A percentile compares a stretch with the other conserved stretches of the same genome.
Conservation (phyloP, 1,139 yeast species). For the Taiozyma sp. region DNA sequence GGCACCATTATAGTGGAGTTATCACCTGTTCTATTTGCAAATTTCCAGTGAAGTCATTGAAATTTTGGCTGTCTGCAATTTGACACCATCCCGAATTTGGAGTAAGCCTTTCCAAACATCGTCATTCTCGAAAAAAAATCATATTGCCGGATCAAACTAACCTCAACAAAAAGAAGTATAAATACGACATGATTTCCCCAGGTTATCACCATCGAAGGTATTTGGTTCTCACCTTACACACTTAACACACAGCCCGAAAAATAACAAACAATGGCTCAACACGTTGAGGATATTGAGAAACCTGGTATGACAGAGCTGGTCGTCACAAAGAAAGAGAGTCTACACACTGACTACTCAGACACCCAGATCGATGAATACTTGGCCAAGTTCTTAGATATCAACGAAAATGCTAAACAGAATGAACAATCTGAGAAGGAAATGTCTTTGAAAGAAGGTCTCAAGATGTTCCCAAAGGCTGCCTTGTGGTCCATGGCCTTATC, state of each 20-base stretch:
- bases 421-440: slow-evolving; percentile 15
- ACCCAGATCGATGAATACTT: slow-evolving; percentile 33
- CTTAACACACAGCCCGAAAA: neutral
- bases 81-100: neutral
- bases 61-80: neutral
- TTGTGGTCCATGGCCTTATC: slow-evolving; percentile 38
- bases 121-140: neutral
- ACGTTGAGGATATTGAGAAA: slow-evolving; percentile 10
- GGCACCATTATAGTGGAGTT: neutral
- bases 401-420: slow-evolving; percentile 26
- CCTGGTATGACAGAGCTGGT: slow-evolving; percentile 5
- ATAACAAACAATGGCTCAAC: slow-evolving; percentile 3
- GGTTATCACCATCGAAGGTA: neutral
- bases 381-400: slow-evolving; percentile 38
- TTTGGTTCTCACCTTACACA: neutral
- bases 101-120: neutral
- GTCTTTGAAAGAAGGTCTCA: slow-evolving; percentile 18
- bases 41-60: neutral
- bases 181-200: neutral
- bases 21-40: neutral
- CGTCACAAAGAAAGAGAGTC: slow-evolving; percentile 5
- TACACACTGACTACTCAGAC: slow-evolving; percentile 6
- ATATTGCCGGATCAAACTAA: neutral
- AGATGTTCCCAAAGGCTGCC: slow-evolving; percentile 30
- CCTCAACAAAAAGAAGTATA: neutral